Conservation (phyloP, 352 stramenopile species). For the Phytophthora uliginosa region DNA sequence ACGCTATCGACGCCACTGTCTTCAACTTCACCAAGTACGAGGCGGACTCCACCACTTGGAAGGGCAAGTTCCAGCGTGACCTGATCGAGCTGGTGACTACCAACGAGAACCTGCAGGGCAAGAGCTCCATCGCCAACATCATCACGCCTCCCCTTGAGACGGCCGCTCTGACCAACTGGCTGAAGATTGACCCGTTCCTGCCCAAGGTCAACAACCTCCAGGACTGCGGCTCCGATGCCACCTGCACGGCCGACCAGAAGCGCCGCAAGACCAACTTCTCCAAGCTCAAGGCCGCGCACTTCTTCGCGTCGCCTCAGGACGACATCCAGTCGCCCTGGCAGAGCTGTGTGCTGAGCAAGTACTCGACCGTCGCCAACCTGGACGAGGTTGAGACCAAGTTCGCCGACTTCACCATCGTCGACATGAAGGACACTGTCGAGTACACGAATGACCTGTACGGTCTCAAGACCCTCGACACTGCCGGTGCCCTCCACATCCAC, state of each 20-base stretch:
- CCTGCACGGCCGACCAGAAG: conserved; percentile 24
- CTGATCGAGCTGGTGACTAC: conserved; percentile 35
- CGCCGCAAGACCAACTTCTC: conserved; percentile 56
- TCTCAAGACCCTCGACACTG: conserved; percentile 45
- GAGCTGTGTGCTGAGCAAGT: conserved; percentile 44
- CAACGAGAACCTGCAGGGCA: conserved; percentile 32
- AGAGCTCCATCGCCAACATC: conserved; percentile 50
- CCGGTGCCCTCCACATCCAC: conserved; percentile 35
- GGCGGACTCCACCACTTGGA: conserved; percentile 25
- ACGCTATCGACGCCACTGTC: conserved; percentile 35
- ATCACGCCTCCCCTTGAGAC: conserved; percentile 33
- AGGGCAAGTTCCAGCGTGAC: conserved; percentile 55
- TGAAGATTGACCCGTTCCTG: conserved; percentile 45
- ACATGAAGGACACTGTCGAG: conserved; percentile 46
- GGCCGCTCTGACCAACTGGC: conserved; percentile 40
- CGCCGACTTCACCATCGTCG: conserved; percentile 32
- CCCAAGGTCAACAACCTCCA: conserved; percentile 51
- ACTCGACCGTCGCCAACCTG: conserved; percentile 41
- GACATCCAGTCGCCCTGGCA: conserved; percentile 57
- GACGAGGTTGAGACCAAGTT: conserved; percentile 48
- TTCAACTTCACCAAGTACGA: conserved; percentile 54
- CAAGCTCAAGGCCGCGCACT: conserved; percentile 52
- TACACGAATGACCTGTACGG: conserved; percentile 51
- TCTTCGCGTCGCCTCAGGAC: conserved; percentile 57
- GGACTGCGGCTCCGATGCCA: conserved; percentile 18